Evolutionary conservation across 805 yeast species (phyloP).

Genomic region (Metschnikowia matae): DNA sequence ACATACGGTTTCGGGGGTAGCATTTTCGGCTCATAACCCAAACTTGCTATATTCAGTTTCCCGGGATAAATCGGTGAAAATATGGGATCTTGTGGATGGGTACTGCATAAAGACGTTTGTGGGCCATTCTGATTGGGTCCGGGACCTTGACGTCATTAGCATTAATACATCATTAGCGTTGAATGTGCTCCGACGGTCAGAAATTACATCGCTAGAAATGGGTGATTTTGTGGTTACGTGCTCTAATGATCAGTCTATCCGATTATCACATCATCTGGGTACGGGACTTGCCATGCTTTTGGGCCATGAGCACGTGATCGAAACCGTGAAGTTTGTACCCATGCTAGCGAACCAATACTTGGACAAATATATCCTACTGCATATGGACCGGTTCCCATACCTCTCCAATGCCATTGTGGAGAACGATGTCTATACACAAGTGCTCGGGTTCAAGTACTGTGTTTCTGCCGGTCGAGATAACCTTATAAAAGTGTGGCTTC

Average conservation of each 20-base stretch:
- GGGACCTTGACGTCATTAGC: slow-evolving; percentile 49
- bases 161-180: slow-evolving; percentile 14
- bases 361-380: slow-evolving; percentile 40
- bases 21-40: slow-evolving; percentile 46
- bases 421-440: slow-evolving; percentile 25
- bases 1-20: slow-evolving; percentile 69
- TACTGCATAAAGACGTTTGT: slow-evolving; percentile 60
- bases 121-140: slow-evolving; percentile 89
- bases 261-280: slow-evolving; percentile 66
- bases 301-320: slow-evolving; percentile 84
- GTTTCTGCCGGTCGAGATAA: slow-evolving; percentile 81
- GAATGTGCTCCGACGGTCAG: slow-evolving; percentile 15
- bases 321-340: slow-evolving; percentile 67
- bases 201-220: slow-evolving; percentile 16
- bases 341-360: slow-evolving; percentile 42
- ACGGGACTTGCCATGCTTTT: slow-evolving; percentile 61
- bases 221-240: slow-evolving; percentile 66
- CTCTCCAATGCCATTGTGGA: slow-evolving; percentile 29
- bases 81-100: slow-evolving; percentile 69
- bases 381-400: slow-evolving; percentile 28
- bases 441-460: slow-evolving; percentile 64
- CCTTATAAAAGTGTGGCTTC: slow-evolving; percentile 66
- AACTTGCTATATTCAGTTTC: slow-evolving; percentile 55
- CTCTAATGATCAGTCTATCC: slow-evolving; percentile 71
- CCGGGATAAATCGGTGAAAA: slow-evolving; percentile 55